Base-by-base conservation (phyloP, 2,329 filamentous ascomycete genomes). In the Cadophora sp. region DNA sequence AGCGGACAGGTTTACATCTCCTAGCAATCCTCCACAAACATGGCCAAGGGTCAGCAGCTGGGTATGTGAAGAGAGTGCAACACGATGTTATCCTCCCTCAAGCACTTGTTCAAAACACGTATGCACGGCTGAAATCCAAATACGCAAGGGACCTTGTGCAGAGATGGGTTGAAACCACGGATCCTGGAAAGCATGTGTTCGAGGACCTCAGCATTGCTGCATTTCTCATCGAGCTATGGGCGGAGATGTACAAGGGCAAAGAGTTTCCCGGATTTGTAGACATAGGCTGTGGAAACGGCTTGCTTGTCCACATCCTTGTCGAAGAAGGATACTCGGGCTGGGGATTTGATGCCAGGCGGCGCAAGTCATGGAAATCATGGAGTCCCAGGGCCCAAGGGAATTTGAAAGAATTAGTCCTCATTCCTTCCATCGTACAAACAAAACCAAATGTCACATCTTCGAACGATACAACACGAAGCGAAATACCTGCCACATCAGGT, bases 201-300 rank as follows among this genome's bases (percentile, higher is more conserved):
- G 96, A 99, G 77, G 95, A 98, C 76, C 81, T 99, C 22, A 87
- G 89, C 4, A 97, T 99, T 69, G 92, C 95, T 0, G 92, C 95
- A 0, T 99, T 97, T 74, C 82, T 98, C 61, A 92, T 98, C 30
- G 94, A 97, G 81, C 81, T 98, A 1, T 99, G 96, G 96, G 80
- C 82, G 14, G 88, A 91, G 66, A 95, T 97, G 89, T 98, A 98
- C 77, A 73, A 72, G 18, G 66, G 70, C 2, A 75, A 74, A 2
- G 56, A 60, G 0, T 97, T 97, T 73, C 92, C 93, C 0, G 94
- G 95, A 0, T 99, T 98, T 74, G 92, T 97, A 22, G 96, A 99
- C 75, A 93, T 99, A 55, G 96, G 95, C 5, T 98, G 96, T 76
- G 96, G 96, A 1, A 99, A 98, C 75, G 96, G 96, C 0, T 83